Conservation (phyloP, 257 asterid species). For the Gentiana straminea region DNA sequence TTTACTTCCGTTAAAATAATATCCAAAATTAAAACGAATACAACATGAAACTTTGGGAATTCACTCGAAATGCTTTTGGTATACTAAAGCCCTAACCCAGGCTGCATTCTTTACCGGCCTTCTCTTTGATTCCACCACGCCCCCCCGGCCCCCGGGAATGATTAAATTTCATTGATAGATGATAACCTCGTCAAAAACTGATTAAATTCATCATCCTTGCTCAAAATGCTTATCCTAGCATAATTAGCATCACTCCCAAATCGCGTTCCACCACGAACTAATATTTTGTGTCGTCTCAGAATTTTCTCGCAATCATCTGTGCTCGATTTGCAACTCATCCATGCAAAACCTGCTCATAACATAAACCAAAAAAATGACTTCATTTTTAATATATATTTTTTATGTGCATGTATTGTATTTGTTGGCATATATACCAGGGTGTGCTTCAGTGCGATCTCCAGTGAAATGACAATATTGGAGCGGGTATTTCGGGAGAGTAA, state of each 20-base stretch:
- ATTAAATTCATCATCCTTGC: conserved; percentile 32
- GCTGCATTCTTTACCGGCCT: too few relatives aligned
- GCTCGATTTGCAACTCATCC: conserved; percentile 55
- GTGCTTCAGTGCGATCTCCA: conserved; percentile 26
- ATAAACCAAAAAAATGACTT: too few relatives aligned
- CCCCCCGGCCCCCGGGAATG: too few relatives aligned
- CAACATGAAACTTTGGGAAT: too few relatives aligned
- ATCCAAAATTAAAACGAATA: too few relatives aligned
- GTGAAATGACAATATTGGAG: conserved; percentile 39
- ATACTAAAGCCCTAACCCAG: too few relatives aligned
- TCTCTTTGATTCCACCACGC: too few relatives aligned
- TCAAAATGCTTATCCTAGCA: conserved; percentile 56
- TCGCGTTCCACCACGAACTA: conserved; percentile 49
- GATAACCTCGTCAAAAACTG: conserved; percentile 52
- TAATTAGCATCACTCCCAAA: conserved; percentile 45
- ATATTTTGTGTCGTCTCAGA: conserved; percentile 36
- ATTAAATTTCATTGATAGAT: conserved; percentile 15
- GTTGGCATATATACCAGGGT: conserved; percentile 36
- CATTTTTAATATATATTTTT: too few relatives aligned
- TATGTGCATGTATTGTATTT: too few relatives aligned
- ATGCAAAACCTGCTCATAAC: conserved; percentile 58
- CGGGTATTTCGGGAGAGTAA: conserved; percentile 40
- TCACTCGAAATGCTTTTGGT: too few relatives aligned
- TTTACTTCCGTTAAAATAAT: too few relatives aligned
- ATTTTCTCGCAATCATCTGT: conserved; percentile 40